Conservation (phyloP, 2,329 filamentous ascomycete genomes). For the Colletotrichum euphorbiae region DNA sequence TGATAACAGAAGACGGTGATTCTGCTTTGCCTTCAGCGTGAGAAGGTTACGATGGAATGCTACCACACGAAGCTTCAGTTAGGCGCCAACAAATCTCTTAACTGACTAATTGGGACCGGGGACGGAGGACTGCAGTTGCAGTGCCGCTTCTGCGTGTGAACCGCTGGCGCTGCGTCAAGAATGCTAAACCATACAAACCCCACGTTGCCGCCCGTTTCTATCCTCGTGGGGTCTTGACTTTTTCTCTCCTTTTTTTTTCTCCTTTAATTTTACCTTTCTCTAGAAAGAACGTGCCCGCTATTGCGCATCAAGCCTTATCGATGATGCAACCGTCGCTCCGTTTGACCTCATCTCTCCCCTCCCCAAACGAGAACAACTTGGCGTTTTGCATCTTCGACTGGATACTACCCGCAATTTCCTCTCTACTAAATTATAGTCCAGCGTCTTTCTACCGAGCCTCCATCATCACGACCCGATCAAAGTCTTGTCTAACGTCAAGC, state of each 20-base stretch:
- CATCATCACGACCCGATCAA: slow-evolving; percentile 5
- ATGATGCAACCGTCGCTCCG: slow-evolving; percentile 15
- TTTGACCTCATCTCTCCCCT: slow-evolving; percentile 7
- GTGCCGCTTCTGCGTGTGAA: background rate
- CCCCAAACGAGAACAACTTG: slow-evolving; percentile 18
- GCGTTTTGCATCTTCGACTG: slow-evolving; percentile 3
- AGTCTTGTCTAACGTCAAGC: background rate
- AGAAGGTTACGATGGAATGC: background rate
- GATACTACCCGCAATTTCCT: background rate
- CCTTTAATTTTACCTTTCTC: background rate
- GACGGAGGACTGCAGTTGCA: slow-evolving; percentile 12
- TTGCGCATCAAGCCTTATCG: slow-evolving; percentile 12
- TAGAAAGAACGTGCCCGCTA: background rate
- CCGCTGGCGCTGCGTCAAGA: background rate
- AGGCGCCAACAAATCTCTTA: background rate
- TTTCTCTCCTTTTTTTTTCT: background rate
- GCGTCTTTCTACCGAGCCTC: background rate
- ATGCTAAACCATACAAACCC: slow-evolving; percentile 27
- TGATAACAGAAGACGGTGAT: background rate
- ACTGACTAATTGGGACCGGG: slow-evolving; percentile 15
- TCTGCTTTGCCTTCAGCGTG: background rate
- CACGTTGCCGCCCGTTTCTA: slow-evolving; percentile 18
- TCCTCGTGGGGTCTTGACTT: slow-evolving; percentile 28
- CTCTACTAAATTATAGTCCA: background rate
- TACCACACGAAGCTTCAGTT: slow-evolving; percentile 19